Evolutionary conservation across 768 basidiomycete species (phyloP).

Genomic region (Hemileccinum impolitum): DNA sequence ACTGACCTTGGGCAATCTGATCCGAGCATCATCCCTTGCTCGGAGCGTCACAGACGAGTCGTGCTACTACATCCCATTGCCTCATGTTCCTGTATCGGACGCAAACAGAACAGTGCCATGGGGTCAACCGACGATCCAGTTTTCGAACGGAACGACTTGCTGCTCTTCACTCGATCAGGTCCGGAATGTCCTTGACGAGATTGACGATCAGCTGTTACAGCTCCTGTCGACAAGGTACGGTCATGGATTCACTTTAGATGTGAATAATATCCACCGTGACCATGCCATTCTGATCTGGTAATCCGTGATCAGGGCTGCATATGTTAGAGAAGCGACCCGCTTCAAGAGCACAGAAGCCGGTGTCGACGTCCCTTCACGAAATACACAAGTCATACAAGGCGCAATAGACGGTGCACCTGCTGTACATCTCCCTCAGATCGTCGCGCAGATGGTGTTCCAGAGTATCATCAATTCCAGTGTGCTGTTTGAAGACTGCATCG

Average conservation of each 20-base stretch:
- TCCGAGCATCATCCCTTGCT: not conserved
- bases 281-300: not conserved
- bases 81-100: constrained; percentile 12
- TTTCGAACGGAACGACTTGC: constrained; percentile 21
- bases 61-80: constrained; percentile 18
- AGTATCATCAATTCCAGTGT: constrained; percentile 20
- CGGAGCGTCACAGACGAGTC: not conserved
- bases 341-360: constrained; percentile 17
- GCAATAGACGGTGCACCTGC: constrained; percentile 17
- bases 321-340: constrained; percentile 26
- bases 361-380: constrained; percentile 12
- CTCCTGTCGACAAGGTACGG: constrained; percentile 19
- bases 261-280: too few species aligned
- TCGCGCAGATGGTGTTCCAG: constrained; percentile 21
- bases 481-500: constrained; percentile 23
- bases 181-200: constrained; percentile 11
- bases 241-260: too few species aligned
- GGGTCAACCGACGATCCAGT: constrained; percentile 20
- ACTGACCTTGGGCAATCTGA: not conserved
- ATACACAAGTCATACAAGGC: constrained; percentile 18
- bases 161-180: constrained; percentile 24
- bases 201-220: constrained; percentile 19
- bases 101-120: constrained; percentile 20
- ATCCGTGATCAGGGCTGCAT: constrained; percentile 9
- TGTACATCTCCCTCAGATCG: constrained; percentile 20